Evolutionary conservation across 805 yeast species (phyloP).

Genomic region (Candida cerambycidarum): DNA sequence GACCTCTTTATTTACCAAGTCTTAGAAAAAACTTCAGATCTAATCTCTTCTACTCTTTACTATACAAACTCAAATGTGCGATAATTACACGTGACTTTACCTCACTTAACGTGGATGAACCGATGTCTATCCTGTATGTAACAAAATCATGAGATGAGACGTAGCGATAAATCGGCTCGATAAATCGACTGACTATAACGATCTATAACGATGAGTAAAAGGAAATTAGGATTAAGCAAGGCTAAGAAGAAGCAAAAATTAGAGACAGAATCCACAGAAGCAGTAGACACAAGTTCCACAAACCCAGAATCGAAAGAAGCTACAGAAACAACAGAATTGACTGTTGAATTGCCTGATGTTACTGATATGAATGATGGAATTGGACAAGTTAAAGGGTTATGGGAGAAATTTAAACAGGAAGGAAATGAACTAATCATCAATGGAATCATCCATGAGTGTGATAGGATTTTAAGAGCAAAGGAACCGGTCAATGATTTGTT

Average conservation of each 20-base stretch:
- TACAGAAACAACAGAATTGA: constrained; percentile 21
- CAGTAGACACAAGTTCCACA: neutral
- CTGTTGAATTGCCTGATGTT: constrained; percentile 67
- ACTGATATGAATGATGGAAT: constrained; percentile 76
- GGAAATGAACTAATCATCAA: constrained; percentile 64
- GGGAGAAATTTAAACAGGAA: constrained; percentile 54
- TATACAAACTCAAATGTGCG: neutral
- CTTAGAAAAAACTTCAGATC: too few relatives aligned
- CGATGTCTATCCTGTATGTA: neutral
- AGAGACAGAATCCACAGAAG: constrained; percentile 9
- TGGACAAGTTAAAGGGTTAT: constrained; percentile 72
- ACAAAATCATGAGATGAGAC: neutral
- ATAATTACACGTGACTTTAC: constrained; percentile 6
- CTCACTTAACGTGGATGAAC: neutral
- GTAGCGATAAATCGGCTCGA: too few relatives aligned
- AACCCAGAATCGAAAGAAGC: constrained; percentile 19
- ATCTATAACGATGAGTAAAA: constrained; percentile 22
- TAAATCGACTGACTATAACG: too few relatives aligned
- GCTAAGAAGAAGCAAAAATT: constrained; percentile 32
- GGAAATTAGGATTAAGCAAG: constrained; percentile 46
- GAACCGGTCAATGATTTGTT: constrained; percentile 14
- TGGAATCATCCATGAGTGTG: constrained; percentile 93
- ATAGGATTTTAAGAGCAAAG: constrained; percentile 60
- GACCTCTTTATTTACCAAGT: too few relatives aligned
- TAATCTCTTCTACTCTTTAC: too few relatives aligned